Evolutionary conservation across 352 stramenopile genomes (phyloP), one percentile per base, ranked within the genome.

Genomic region (Phytophthora sojae): DNA sequence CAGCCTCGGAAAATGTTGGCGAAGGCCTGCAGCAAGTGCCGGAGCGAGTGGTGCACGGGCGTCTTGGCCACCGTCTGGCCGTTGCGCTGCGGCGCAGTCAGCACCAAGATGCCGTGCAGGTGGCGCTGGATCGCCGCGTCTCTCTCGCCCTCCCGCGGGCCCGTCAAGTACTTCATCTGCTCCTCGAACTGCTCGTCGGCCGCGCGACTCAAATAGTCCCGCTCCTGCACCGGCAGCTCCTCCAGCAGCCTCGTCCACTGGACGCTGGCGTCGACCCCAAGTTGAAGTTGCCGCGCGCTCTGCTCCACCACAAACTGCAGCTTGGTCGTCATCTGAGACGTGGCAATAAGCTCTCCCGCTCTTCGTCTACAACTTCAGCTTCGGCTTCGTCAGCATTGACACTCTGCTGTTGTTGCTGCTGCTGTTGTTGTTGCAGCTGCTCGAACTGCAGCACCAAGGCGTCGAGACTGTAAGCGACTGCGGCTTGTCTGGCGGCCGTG

Each of bases 101-200:
- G 52, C 12, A 76, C 63, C 26, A 90, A 66, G n/a, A 90, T 63
- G 7, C 62, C 62, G 6, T 81, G 60, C 25, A 92, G 21, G 71
- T 92, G 82, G 35, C 74, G 64, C 35, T 75, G 63, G 21, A 92
- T 77, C 35, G 73, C 67, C 19, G 55, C 57, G 0, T 77, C 19
- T 0, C 71, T 78, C 52, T 90, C 79, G 0, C 56, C 39, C 37
- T 77, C 69, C 14, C 68, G 56, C 6, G 71, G 64, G 6, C 77
- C 73, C 29, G 67, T 73, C 25, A 76, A 73, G 68, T 90, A 90
- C 74, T 92, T 90, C 61, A 92, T 78, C 47, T 89, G 81, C 64
- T 90, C 79, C n/a, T 64, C 56, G 32, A 92, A 90, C 56, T 76
- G 78, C 39, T 90, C 84, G 52, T 92, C 84, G 3, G 82, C 74